These are phyloP conservation scores for Pestalotiopsis sp. DNA, from an alignment of 2,329 filamentous ascomycete genomes.

Conservation along the genomic window DNA sequence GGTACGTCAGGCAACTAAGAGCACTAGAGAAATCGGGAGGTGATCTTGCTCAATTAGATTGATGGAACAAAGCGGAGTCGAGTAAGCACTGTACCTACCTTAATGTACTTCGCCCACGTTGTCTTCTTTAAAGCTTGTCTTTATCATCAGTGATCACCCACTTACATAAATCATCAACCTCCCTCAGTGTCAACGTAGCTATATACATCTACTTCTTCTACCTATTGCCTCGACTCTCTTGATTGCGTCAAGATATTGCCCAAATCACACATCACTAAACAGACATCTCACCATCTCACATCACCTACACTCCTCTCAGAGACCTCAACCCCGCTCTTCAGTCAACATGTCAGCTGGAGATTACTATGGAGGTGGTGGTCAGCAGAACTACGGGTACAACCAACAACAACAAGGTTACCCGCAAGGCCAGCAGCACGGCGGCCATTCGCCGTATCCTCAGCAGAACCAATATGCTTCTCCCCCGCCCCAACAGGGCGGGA, in stretches of 20 bases:
- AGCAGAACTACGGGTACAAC: slow-evolving; percentile 15
- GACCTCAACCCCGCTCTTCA: neutral
- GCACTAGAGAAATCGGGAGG: neutral
- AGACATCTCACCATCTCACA: neutral
- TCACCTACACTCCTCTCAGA: neutral
- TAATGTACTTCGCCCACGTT: neutral
- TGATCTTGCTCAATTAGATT: neutral
- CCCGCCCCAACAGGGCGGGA: slow-evolving; percentile 9
- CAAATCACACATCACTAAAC: neutral
- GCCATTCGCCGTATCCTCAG: slow-evolving; percentile 14
- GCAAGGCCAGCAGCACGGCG: slow-evolving; percentile 4
- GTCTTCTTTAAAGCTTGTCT: neutral
- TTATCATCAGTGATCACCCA: neutral
- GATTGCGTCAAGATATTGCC: neutral
- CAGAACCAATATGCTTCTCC: slow-evolving; percentile 18
- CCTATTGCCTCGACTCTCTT: neutral
- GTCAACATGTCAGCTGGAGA: slow-evolving; percentile 12
- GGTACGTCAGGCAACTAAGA: neutral
- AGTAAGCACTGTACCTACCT: neutral
- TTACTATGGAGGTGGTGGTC: slow-evolving; percentile 14
- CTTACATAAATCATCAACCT: neutral
- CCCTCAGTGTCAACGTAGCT: neutral
- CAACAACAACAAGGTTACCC: slow-evolving; percentile 7
- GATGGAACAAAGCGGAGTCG: neutral
- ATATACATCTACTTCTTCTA: neutral